phyloP scores from a whole-genome alignment of 2,329 filamentous ascomycete genomes.

The Rhynchosporium graminicola region DNA sequence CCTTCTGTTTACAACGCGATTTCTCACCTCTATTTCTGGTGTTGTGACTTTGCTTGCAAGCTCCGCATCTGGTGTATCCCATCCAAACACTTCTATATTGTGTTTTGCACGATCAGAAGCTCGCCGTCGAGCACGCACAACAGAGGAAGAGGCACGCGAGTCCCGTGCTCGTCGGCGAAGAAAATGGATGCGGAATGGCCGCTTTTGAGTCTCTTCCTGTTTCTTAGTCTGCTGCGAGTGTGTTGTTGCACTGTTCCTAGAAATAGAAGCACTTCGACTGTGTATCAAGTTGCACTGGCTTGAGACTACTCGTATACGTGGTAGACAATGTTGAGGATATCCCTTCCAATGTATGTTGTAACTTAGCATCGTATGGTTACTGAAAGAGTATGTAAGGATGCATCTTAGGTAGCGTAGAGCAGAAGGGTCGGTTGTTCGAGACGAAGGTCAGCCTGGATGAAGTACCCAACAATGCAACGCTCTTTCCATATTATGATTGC shows the following conservation, averaged over 20 bases:
- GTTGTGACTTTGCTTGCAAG: constrained; percentile 23
- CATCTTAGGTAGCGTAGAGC: constrained; percentile 31
- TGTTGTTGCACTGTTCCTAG: constrained; percentile 23
- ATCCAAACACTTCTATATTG: constrained; percentile 32
- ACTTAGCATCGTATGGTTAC: constrained; percentile 32
- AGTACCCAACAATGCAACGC: constrained; percentile 6
- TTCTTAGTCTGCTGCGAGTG: constrained; percentile 20
- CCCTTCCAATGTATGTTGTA: constrained; percentile 38
- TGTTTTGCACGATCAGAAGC: constrained; percentile 28
- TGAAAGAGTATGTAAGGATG: constrained; percentile 30
- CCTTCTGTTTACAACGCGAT: not conserved
- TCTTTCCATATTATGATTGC: constrained; percentile 20
- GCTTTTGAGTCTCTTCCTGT: constrained; percentile 27
- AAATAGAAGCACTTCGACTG: constrained; percentile 22
- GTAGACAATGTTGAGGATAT: constrained; percentile 35
- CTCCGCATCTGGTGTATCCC: constrained; percentile 23
- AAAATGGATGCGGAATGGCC: constrained; percentile 23
- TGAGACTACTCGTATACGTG: constrained; percentile 33
- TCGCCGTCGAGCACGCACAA: constrained; percentile 25
- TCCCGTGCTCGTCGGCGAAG: constrained; percentile 21
- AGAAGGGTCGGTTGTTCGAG: not conserved
- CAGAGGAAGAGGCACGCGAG: constrained; percentile 22
- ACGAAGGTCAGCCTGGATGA: constrained; percentile 2
- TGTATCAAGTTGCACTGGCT: constrained; percentile 18
- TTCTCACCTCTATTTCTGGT: constrained; percentile 1